Conservation (phyloP, 768 basidiomycete genomes). For the Lyophyllum atratum region DNA sequence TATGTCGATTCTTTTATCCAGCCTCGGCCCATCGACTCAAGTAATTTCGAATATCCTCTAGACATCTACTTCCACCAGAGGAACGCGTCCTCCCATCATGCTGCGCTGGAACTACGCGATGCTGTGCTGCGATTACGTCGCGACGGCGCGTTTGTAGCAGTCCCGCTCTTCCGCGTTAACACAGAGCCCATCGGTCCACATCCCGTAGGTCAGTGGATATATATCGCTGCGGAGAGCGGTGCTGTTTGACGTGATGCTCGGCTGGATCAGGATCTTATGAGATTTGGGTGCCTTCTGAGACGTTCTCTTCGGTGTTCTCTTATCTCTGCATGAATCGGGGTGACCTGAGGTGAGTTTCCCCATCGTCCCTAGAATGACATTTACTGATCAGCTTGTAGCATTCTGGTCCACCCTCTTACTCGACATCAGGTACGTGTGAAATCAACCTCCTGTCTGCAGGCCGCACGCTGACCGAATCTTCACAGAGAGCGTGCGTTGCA, state of each 20-base stretch:
- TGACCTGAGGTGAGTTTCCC: constrained; percentile 53
- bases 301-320: constrained; percentile 76
- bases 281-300: constrained; percentile 77
- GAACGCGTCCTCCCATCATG: constrained; percentile 61
- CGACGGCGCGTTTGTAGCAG: constrained; percentile 80
- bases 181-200: constrained; percentile 71
- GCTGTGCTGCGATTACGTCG: constrained; percentile 69
- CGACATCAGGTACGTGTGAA: constrained; percentile 57
- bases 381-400: constrained; percentile 37
- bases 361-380: not conserved
- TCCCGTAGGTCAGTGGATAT: constrained; percentile 58
- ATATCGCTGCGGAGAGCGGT: not conserved
- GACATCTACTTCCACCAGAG: constrained; percentile 82
- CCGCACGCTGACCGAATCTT: constrained; percentile 2
- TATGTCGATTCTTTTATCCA: constrained; percentile 33
- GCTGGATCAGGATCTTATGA: constrained; percentile 67
- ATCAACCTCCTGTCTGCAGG: not conserved
- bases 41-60: constrained; percentile 23
- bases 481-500: constrained; percentile 50
- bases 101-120: constrained; percentile 69
- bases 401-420: constrained; percentile 76
- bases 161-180: constrained; percentile 74
- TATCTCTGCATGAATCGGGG: constrained; percentile 73
- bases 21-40: not conserved
- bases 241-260: not conserved